Evolutionary conservation across 192 early-diverging fungal species (phyloP).

Genomic region (Powellomyces hirtus): DNA sequence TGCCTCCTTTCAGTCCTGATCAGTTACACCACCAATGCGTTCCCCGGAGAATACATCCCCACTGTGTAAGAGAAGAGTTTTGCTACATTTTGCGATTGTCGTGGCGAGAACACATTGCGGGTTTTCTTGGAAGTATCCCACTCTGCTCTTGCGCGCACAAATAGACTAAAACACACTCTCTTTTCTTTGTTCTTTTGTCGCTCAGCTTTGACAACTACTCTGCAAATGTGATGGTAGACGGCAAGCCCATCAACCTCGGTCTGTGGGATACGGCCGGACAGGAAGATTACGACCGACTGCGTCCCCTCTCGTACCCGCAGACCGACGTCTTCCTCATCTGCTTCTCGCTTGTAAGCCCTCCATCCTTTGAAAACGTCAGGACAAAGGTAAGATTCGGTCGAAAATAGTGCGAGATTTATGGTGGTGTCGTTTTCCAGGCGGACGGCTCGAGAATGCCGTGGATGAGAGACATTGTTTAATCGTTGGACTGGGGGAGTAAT

Average conservation of each 20-base stretch:
- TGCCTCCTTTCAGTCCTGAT: conserved; percentile 65
- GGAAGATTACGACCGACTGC: conserved; percentile 97
- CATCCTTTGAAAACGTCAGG: conserved; percentile 95
- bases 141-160: too few species aligned
- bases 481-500: too few species aligned
- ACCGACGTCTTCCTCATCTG: conserved; percentile 98
- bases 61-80: conserved; percentile 99
- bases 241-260: conserved; percentile 96
- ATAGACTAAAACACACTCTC: background rate
- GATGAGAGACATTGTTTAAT: too few species aligned
- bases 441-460: too few species aligned
- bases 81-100: too few species aligned
- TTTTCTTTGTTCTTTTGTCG: background rate
- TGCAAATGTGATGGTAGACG: conserved; percentile 98
- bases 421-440: background rate
- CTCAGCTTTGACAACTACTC: conserved; percentile 98
- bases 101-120: too few species aligned
- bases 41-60: conserved; percentile 99
- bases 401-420: background rate
- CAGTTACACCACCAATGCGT: conserved; percentile 98
- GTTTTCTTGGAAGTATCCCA: too few species aligned
- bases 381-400: conserved; percentile 70
- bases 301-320: conserved; percentile 96
- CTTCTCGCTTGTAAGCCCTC: conserved; percentile 94
- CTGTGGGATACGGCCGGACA: conserved; percentile 99